Percentiles rank a stretch among this genome's conserved stretches.
phyloP scores from a whole-genome alignment of 2,329 filamentous ascomycete species.

The Fusarium begoniae region DNA sequence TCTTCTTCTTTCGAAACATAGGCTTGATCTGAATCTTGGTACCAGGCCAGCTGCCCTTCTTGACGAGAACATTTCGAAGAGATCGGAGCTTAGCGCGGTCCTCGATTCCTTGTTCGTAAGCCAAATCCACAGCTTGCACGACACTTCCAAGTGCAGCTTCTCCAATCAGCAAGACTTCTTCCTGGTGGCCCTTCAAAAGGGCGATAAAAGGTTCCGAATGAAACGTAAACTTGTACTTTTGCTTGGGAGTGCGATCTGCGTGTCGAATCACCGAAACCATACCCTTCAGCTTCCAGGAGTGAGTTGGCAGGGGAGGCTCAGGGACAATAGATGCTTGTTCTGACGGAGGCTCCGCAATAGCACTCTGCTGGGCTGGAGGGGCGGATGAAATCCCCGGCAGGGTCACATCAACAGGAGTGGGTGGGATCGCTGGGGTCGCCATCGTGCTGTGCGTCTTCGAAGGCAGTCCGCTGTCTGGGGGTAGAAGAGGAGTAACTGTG shows the following conservation, averaged over 20 bases:
- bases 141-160: conserved; percentile 91
- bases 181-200: conserved; percentile 91
- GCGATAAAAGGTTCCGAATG: conserved; percentile 97
- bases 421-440: conserved; percentile 49
- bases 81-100: conserved; percentile 87
- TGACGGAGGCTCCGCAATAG: conserved; percentile 47
- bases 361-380: conserved; percentile 37
- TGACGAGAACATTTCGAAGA: conserved; percentile 85
- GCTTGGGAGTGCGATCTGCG: conserved; percentile 96
- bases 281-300: conserved; percentile 97
- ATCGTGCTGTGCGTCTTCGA: conserved; percentile 50
- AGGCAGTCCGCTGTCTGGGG: conserved; percentile 43
- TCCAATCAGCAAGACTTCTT: conserved; percentile 93
- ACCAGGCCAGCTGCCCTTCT: conserved; percentile 92
- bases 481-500: conserved; percentile 45
- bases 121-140: conserved; percentile 84
- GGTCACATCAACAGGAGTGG: conserved; percentile 45
- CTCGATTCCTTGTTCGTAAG: conserved; percentile 81
- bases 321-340: conserved; percentile 53
- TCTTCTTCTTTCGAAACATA: conserved; percentile 92
- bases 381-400: conserved; percentile 46
- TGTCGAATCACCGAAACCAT: conserved; percentile 97
- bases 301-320: conserved; percentile 78
- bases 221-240: conserved; percentile 99
- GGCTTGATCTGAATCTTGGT: conserved; percentile 99